Evolutionary conservation across 257 asterid species (phyloP).

Genomic region (Mitragyna speciosa): DNA sequence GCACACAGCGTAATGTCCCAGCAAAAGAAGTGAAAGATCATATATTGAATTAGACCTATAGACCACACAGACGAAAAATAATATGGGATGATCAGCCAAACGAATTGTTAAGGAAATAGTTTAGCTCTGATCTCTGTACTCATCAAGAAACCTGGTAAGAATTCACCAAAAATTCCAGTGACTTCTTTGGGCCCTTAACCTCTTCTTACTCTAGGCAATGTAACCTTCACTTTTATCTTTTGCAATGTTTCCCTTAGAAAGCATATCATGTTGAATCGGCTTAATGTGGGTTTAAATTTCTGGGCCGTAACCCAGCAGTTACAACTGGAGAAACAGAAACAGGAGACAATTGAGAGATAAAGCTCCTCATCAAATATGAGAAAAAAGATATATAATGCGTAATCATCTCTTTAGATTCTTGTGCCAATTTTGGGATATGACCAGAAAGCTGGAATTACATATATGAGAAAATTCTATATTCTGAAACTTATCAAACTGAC

Average conservation of each 20-base stretch:
- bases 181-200: background rate
- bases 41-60: no score
- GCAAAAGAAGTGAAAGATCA: no score
- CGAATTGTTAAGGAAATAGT: background rate
- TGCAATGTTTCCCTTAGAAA: background rate
- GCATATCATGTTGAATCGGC: background rate
- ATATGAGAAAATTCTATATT: background rate
- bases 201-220: background rate
- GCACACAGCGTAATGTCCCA: background rate
- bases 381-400: background rate
- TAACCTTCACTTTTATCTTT: background rate
- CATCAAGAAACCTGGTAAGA: background rate
- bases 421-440: background rate
- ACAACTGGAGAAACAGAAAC: background rate
- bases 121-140: background rate
- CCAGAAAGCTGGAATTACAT: background rate
- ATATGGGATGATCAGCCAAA: no score
- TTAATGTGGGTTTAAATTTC: background rate
- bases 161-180: background rate
- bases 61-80: no score
- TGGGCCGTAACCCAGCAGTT: background rate
- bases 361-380: background rate
- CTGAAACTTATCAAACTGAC: background rate
- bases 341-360: background rate
- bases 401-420: background rate